Base-by-base conservation (phyloP, 176 grass and related monocot genomes). In the Eleusine coracana region DNA sequence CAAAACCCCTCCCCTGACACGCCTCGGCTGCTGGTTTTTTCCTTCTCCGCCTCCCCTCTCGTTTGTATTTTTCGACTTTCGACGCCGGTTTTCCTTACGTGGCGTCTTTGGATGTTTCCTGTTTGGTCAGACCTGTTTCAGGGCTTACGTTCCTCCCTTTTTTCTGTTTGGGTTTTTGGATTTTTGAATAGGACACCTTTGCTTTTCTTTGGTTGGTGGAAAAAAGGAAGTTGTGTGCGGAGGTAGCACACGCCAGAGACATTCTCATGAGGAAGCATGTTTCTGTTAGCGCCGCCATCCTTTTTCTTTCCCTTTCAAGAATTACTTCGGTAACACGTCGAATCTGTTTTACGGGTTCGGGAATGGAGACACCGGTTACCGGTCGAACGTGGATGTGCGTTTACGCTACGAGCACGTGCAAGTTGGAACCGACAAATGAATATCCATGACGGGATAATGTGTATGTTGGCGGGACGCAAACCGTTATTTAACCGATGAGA, bases 1-100 rank as follows among this genome's bases (percentile, higher is more conserved):
- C 50, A 90, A 86, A 90, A 87, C 62, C 80, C 31, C 31, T 34
- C 31, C 31, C 84, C 84, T 28, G 79, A 48, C 74, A 86, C 68
- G 79, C 59, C 82, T 80, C 70, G 64, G 54, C 31, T 28, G 48
- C 60, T 31, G 54, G 44, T 81, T 81, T 85, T 29, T 6, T 34
- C 13, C 13, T 5, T 6, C 10, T 8, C 17, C 4, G 59, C 59
- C 60, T 44, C 0, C 11, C 21, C 6, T 49, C 14, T 34, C 41
- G 10, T 29, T 31, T 49, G 0, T 45, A 34, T 49, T 39, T 51
- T 36, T 34, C 31, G 2, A 38, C 12, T 61, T 64, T 64, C 68
- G 36, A 36, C 27, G 74, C 72, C 55, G 80, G 80, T 50, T 75
- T 83, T 87, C 15, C 78, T 72, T 82, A 78, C 14, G 83, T 7